Base-by-base conservation (phyloP, 768 basidiomycete species). In the Plicaturopsis crispa region DNA sequence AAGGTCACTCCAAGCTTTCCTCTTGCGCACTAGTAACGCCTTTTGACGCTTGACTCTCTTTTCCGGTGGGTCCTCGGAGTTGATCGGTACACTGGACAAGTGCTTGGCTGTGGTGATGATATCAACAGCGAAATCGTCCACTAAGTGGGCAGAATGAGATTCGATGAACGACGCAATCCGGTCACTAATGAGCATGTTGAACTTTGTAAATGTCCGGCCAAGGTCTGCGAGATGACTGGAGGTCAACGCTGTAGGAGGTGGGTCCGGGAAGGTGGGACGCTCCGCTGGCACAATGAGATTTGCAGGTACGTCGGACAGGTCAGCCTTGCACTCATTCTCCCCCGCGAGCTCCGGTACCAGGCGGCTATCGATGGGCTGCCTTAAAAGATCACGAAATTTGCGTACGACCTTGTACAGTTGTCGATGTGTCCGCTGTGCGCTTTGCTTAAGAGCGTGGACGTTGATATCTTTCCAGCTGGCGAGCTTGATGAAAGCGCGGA, bases 391-490 rank as follows among this genome's bases (percentile, higher is more conserved):
- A n/a, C 91, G 78, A 67, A 92, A 94, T 63, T 90, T 96, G 36
- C 89, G 78, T 42, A 97, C 75, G 45, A 79, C 73, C 56, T 88
- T 90, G 73, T 89, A 92, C 2, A 99, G 66, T 46, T 93, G 88
- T 42, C 80, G 81, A 56, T 99, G 96, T 2, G 90, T 91, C 50
- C 70, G 79, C 42, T 85, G 79, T 0, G 96, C 92, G 53, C 92
- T 96, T 43, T 85, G 81, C 56, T 84, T 87, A 41, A 99, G 69
- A 2, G 96, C 92, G 46, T 88, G 83, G 7, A 98, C 85, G 51
- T 98, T 99, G 53, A 92, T 67, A 53, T 99, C 96, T 59, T 87
- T 96, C 96, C 96, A 98, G 52, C 92, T 97, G 2, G 96, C 96
- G 32, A 99, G 69, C 57, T 92, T 94, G 66, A 98, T 83, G 54